These are phyloP conservation scores for Ogataea nakhonphanomensis DNA, from an alignment of 805 yeast genomes.

Conservation along the genomic window DNA sequence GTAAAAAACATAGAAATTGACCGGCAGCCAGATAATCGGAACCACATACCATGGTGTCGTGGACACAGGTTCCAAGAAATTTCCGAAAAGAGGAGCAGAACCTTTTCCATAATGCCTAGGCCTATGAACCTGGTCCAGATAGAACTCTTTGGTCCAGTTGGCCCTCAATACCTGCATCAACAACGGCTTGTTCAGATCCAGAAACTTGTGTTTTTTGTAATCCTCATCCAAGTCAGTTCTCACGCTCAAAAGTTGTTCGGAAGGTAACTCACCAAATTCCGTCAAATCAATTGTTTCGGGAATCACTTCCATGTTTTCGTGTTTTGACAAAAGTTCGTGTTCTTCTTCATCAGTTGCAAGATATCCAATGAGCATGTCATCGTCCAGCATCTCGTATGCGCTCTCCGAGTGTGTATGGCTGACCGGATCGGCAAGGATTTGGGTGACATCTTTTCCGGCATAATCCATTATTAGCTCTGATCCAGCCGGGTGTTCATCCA, in stretches of 20 bases:
- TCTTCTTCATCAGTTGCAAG: slow-evolving; percentile 81
- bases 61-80: slow-evolving; percentile 87
- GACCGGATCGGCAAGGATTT: slow-evolving; percentile 64
- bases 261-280: slow-evolving; percentile 61
- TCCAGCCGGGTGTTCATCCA: slow-evolving; percentile 74
- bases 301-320: slow-evolving; percentile 46
- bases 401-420: slow-evolving; percentile 81
- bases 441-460: slow-evolving; percentile 64
- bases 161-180: slow-evolving; percentile 75
- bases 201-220: slow-evolving; percentile 71
- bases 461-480: slow-evolving; percentile 52
- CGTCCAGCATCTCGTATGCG: slow-evolving; percentile 88
- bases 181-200: slow-evolving; percentile 81
- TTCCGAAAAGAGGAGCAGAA: slow-evolving; percentile 93
- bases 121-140: slow-evolving; percentile 93
- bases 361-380: slow-evolving; percentile 76
- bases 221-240: slow-evolving; percentile 78
- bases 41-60: slow-evolving; percentile 94
- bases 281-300: slow-evolving; percentile 45
- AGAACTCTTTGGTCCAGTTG: slow-evolving; percentile 80
- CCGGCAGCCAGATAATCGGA: slow-evolving; percentile 85
- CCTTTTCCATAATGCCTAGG: slow-evolving; percentile 98
- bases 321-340: slow-evolving; percentile 56
- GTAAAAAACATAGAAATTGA: slow-evolving; percentile 59
- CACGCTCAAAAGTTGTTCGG: slow-evolving; percentile 67